phyloP scores from a whole-genome alignment of 2,329 filamentous ascomycete genomes.

The Geosmithia morbida region DNA sequence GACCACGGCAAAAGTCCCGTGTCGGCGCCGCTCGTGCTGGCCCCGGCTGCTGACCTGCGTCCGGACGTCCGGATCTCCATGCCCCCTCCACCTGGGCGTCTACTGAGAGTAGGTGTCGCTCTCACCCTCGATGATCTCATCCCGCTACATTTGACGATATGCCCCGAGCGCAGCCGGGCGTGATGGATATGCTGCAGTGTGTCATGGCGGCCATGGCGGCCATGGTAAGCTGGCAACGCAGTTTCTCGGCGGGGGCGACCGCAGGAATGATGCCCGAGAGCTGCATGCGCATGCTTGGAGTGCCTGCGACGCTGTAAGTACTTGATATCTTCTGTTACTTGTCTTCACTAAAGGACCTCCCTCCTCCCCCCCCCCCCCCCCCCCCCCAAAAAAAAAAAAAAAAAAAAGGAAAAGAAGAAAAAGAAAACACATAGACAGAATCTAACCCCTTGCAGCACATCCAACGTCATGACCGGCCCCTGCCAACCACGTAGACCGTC shows the following conservation, averaged over 20 bases:
- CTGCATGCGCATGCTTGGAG: slow-evolving; percentile 37
- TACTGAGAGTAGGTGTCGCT: slow-evolving; percentile 39
- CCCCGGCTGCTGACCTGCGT: neutral
- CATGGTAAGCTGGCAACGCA: no score
- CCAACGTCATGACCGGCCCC: slow-evolving; percentile 23
- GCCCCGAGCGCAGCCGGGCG: slow-evolving; percentile 14
- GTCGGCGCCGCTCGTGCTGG: neutral
- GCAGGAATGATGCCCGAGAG: slow-evolving; percentile 32
- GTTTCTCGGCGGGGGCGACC: slow-evolving; percentile 29
- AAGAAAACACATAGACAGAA: no score
- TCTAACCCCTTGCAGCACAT: slow-evolving; percentile 27
- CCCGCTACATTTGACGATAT: slow-evolving; percentile 25
- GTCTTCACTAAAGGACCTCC: no score
- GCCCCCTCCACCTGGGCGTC: slow-evolving; percentile 32
- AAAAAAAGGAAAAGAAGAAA: no score
- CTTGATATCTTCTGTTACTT: no score
- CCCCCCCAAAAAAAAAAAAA: no score
- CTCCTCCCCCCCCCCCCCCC: no score
- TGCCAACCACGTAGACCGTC: slow-evolving; percentile 37
- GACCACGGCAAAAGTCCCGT: neutral
- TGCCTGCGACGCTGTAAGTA: slow-evolving; percentile 33
- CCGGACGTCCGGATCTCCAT: slow-evolving; percentile 24
- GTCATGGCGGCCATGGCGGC: slow-evolving; percentile 44
- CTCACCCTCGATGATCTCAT: slow-evolving; percentile 35
- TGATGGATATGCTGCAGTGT: slow-evolving; percentile 28